Evolutionary conservation across 306 rosid species (phyloP), one percentile per base, ranked within the genome.

Genomic region (Cicer cuneatum): DNA sequence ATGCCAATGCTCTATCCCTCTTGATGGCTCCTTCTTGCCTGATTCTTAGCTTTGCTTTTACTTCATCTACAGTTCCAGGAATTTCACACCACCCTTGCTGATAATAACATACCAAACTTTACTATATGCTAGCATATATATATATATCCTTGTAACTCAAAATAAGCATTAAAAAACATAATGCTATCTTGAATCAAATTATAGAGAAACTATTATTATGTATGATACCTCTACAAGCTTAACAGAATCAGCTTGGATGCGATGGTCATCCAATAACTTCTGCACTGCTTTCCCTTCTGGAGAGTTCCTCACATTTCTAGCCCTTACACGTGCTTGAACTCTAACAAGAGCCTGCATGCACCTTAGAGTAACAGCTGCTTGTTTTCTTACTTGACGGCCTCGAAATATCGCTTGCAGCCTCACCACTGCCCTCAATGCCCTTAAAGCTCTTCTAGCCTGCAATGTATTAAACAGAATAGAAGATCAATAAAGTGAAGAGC

Each of bases 291-390:
- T 84, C 37, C 85, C 90, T 79, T 84, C 86, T 43, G 84, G 74
- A 5, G 90, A 85, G 6, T 48, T 49, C 43, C 82, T 83, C n/a
- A 78, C 96, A 69, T 78, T 71, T 74, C 87, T 85, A 14, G 96
- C 96, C 76, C 90, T 85, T 8, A 87, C 90, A 42, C 75, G 83
- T 18, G 95, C 85, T 59, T 94, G 95, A 74, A 92, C 98, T 58
- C 93, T 80, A 72, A 92, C 95, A 39, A 94, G 95, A 41, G 98
- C 97, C 85, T 94, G 97, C 98, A 91, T 94, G 69, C 98, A 94
- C 85, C 86, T 87, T 29, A 94, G 86, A 46, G 97, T 94, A 19
- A 94, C 95, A 0, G 88, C 96, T 10, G 99, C 97, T 85, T 92
- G 97, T 85, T 88, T 92, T 57, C 99, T 78, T 8, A 92, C 97